Evolutionary conservation across 2,329 filamentous ascomycete genomes (phyloP), one percentile per base, ranked within the genome.

Genomic region (Cadophora sp.): DNA sequence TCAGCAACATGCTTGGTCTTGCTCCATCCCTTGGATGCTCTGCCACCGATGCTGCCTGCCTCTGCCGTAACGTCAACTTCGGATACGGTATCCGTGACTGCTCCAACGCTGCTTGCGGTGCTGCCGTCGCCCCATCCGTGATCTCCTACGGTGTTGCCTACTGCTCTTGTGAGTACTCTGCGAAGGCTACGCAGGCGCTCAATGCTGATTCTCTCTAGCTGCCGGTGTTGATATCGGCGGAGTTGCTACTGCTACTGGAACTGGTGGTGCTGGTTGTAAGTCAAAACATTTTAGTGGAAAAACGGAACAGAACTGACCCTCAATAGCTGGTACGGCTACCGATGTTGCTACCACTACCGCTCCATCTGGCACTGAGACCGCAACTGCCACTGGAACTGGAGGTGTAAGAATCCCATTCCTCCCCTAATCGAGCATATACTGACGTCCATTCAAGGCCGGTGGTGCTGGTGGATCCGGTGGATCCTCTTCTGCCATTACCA

Each of bases 21-120:
- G 80, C 80, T 63, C 67, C 73, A 58, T 68, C 72, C 22, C 81
- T 83, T 69, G 79, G 79, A 66, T 84, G 82, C 73, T 24, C 70
- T 18, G 6, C 60, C 30, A 20, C 66, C 14, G 80, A 83, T 70
- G 68, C 76, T 41, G 64, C 66, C 62, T 84, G 82, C 78, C 79
- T 82, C 67, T 84, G 82, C 78, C 71, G 67, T n/a, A 77, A 81
- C 64, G 67, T 66, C 43, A 74, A 82, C 77, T 84, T 82, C 70
- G 77, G 76, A 66, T 82, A 80, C 65, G 82, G 82, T 67, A 75
- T 84, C 59, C 81, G 81, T 66, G 82, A 84, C 73, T 84, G 82
- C 76, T 76, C 80, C 65, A 79, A 74, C 65, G 76, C 80, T 71
- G 79, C 79, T 41, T 83, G 82, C 70, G 75, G 74, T 60, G n/a